These are phyloP conservation scores for Schizophyllum amplum DNA, from an alignment of 1,284 basidiomycete genomes.

Conservation along the genomic window DNA sequence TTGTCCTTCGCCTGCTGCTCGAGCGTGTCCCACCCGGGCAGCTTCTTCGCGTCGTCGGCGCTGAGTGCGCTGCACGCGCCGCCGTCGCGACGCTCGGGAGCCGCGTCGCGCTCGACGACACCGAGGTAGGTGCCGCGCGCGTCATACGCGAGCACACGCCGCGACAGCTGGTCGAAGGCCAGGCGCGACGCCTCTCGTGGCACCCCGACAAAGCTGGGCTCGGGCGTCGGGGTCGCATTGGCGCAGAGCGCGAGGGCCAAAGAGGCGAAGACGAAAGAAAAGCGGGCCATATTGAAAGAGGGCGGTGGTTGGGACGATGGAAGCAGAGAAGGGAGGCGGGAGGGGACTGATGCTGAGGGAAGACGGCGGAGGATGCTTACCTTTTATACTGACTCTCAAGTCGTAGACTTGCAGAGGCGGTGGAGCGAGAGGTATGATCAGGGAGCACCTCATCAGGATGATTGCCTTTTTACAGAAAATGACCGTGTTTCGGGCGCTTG, in stretches of 20 bases:
- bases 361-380: background rate
- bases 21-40: slow-evolving; percentile 8
- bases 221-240: background rate
- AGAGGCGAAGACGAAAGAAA: background rate
- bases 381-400: background rate
- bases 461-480: background rate
- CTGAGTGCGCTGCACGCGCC: slow-evolving; percentile 4
- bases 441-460: background rate
- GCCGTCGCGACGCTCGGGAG: background rate
- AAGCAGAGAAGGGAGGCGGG: background rate
- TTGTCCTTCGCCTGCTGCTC: slow-evolving; percentile 4
- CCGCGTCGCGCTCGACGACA: background rate
- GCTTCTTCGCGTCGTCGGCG: slow-evolving; percentile 3
- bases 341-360: background rate
- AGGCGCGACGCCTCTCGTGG: slow-evolving; percentile 1
- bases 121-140: background rate
- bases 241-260: background rate
- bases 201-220: background rate
- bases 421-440: background rate
- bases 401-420: background rate
- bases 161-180: background rate
- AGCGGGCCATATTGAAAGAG: background rate
- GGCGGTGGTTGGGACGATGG: background rate
- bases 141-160: slow-evolving; percentile 1
- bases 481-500: background rate